Conservation (phyloP, 1,139 yeast genomes). For the Kodamaea ohmeri region DNA sequence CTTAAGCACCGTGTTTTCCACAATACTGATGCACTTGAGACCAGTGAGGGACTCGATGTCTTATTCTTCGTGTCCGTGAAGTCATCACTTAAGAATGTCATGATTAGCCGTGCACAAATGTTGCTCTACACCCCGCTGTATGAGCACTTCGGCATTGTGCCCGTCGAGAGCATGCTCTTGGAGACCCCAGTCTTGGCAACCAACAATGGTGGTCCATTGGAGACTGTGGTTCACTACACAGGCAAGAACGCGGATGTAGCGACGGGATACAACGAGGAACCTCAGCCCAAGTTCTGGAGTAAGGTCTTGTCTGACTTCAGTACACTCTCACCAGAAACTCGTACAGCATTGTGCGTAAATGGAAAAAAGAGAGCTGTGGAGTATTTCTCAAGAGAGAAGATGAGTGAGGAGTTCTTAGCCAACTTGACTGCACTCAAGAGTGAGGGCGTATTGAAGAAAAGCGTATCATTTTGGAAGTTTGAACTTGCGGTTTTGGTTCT, state of each 20-base stretch:
- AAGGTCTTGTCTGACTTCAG: constrained; percentile 47
- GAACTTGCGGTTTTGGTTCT: constrained; percentile 15
- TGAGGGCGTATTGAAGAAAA: constrained; percentile 6
- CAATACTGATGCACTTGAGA: constrained; percentile 25
- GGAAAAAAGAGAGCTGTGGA: constrained; percentile 53
- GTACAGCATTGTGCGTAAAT: constrained; percentile 39
- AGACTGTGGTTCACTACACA: constrained; percentile 58
- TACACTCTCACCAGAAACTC: constrained; percentile 28
- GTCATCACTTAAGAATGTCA: constrained; percentile 59
- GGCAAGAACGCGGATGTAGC: constrained; percentile 40
- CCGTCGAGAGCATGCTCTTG: constrained; percentile 87
- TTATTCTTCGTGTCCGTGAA: constrained; percentile 80
- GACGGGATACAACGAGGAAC: constrained; percentile 74
- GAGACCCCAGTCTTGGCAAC: constrained; percentile 85
- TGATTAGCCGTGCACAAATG: constrained; percentile 56
- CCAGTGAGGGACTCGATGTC: constrained; percentile 27
- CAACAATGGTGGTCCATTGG: constrained; percentile 90
- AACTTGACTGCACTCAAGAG: constrained; percentile 19
- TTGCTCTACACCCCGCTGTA: constrained; percentile 84
- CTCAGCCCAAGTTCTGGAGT: constrained; percentile 63
- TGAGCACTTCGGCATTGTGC: constrained; percentile 98
- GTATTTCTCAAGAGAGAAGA: constrained; percentile 58
- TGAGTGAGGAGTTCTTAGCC: constrained; percentile 52
- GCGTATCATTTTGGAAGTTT: constrained; percentile 18
- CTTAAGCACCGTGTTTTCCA: constrained; percentile 49